Percentiles rank a stretch among this genome's conserved stretches.
phyloP scores from a whole-genome alignment of 2,329 filamentous ascomycete species.

The Diaporthe vexans region DNA sequence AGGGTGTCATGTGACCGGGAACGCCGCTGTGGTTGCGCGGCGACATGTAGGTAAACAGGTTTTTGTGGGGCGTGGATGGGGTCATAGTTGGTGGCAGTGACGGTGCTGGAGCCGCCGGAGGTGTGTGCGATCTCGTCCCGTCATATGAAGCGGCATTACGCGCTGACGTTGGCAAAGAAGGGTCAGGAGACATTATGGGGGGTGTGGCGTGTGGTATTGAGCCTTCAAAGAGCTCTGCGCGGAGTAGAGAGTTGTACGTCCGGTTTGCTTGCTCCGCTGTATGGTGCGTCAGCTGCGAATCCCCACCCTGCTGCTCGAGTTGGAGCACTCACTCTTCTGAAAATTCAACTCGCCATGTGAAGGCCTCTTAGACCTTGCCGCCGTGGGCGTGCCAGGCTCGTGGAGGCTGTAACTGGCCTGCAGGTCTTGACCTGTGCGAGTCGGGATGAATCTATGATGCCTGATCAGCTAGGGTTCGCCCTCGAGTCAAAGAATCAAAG shows the following conservation, averaged over 20 bases:
- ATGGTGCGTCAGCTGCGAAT: constrained; percentile 44
- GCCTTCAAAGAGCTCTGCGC: constrained; percentile 92
- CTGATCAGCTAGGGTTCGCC: constrained; percentile 37
- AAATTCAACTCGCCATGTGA: constrained; percentile 94
- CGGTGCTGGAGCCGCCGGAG: constrained; percentile 76
- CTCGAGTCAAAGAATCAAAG: constrained; percentile 7
- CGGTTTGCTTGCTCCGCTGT: constrained; percentile 92
- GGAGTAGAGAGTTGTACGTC: constrained; percentile 88
- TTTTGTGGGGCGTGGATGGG: constrained; percentile 96
- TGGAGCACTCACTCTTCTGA: constrained; percentile 79
- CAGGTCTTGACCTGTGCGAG: constrained; percentile 91
- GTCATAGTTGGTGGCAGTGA: constrained; percentile 82
- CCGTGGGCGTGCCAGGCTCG: constrained; percentile 93
- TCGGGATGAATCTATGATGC: constrained; percentile 86
- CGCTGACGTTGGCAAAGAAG: constrained; percentile 61
- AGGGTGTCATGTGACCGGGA: constrained; percentile 88
- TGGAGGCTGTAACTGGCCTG: constrained; percentile 94
- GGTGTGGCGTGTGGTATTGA: constrained; percentile 86
- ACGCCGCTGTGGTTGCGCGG: constrained; percentile 77
- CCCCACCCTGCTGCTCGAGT: not conserved
- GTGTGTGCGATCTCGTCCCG: constrained; percentile 83
- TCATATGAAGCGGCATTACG: constrained; percentile 71
- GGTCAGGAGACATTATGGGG: constrained; percentile 73
- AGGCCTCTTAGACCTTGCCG: constrained; percentile 85
- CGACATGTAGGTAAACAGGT: constrained; percentile 93